These are phyloP conservation scores for Boletus mariae DNA, from an alignment of 1,284 basidiomycete genomes.

Conservation along the genomic window DNA sequence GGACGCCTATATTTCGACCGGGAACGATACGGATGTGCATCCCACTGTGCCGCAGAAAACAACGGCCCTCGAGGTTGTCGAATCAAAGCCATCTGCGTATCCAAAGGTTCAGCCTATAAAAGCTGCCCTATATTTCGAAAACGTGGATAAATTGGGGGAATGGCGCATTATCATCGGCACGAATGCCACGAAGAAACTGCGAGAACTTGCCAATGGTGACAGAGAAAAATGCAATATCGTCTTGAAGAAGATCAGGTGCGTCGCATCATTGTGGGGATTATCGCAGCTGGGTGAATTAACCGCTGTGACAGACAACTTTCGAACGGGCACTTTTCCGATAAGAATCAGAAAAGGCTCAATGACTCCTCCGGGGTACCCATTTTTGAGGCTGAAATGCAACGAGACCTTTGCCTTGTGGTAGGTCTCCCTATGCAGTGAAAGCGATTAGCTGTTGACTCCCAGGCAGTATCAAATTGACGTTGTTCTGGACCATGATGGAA, in stretches of 20 bases:
- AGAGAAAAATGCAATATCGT: neutral
- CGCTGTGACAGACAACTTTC: slow-evolving; percentile 51
- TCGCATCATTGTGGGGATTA: neutral
- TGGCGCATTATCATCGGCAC: neutral
- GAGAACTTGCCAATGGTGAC: neutral
- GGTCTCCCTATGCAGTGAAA: slow-evolving; percentile 17
- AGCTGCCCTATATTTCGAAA: neutral
- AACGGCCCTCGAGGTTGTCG: neutral
- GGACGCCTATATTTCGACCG: neutral
- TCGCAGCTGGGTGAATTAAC: neutral
- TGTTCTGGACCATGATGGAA: slow-evolving; percentile 45
- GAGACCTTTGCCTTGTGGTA: slow-evolving; percentile 60
- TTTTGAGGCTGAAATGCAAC: slow-evolving; percentile 66
- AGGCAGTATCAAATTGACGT: slow-evolving; percentile 63
- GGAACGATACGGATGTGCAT: neutral
- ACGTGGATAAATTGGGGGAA: neutral
- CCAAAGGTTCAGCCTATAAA: neutral
- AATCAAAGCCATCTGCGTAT: neutral
- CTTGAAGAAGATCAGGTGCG: neutral
- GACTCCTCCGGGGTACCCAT: slow-evolving; percentile 50
- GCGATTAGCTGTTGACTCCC: neutral
- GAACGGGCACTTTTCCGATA: slow-evolving; percentile 60
- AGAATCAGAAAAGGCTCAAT: slow-evolving; percentile 64
- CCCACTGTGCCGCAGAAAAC: neutral
- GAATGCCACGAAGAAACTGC: neutral